phyloP scores from a whole-genome alignment of 371 early-diverging fungal genomes.

The Conidiobolus incongruus region DNA sequence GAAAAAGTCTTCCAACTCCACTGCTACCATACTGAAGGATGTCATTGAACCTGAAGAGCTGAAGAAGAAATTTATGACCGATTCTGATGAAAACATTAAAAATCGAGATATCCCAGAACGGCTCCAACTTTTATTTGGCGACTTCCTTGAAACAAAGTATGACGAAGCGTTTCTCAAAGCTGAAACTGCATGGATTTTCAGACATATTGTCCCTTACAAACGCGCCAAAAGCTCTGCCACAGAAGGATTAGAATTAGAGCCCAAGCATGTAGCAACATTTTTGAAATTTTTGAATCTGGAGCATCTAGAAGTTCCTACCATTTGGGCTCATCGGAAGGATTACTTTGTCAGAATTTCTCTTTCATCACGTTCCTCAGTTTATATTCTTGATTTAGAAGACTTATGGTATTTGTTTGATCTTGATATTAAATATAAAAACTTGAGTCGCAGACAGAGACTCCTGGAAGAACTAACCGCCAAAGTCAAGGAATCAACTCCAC shows the following conservation, averaged over 20 bases:
- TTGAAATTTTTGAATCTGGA: constrained; percentile 48
- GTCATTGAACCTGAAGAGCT: constrained; percentile 86
- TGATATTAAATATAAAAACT: constrained; percentile 50
- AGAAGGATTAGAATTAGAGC: background rate
- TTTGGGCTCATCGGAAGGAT: constrained; percentile 69
- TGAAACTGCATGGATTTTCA: background rate
- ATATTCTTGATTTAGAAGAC: constrained; percentile 38
- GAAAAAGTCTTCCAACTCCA: no score
- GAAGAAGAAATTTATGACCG: constrained; percentile 73
- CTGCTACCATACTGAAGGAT: constrained; percentile 13
- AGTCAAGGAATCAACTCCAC: no score
- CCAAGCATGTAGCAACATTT: constrained; percentile 16
- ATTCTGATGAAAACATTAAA: constrained; percentile 73
- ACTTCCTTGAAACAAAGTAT: background rate
- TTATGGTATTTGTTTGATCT: constrained; percentile 78
- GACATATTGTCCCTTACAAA: background rate
- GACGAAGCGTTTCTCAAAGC: background rate
- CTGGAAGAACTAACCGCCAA: constrained; percentile 18
- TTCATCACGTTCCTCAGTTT: constrained; percentile 11
- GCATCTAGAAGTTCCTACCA: constrained; percentile 77
- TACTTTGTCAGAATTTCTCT: constrained; percentile 24
- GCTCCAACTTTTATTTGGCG: constrained; percentile 31
- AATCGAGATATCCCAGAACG: constrained; percentile 81
- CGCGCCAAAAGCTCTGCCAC: background rate
- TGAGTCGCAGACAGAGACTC: constrained; percentile 25